Evolutionary conservation across 495 filamentous ascomycete genomes (phyloP), one percentile per base, ranked within the genome.

Genomic region (Poronia punctata): DNA sequence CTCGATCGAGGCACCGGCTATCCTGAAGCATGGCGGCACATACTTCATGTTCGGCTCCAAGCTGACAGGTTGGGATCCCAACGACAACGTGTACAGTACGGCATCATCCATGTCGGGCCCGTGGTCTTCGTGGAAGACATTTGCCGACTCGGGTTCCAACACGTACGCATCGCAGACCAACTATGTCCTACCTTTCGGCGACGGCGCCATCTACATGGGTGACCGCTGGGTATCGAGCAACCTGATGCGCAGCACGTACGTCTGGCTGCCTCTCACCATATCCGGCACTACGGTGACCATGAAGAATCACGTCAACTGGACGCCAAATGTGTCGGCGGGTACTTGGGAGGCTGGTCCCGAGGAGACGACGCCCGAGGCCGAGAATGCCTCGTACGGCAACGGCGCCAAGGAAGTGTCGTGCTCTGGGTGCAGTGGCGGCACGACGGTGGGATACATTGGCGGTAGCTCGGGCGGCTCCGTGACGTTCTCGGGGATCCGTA

Each of bases 191-290:
- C 60, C 71, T 1, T 54, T 68, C 24, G 55, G 60, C 43, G 44
- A 56, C 33, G 57, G 41, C n/a, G 59, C 54, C 31, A 76, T 78
- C 39, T 84, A 83, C 58, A 73, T 83, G 64, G 79, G 80, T 34
- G 80, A 84, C 58, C 67, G 80, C 4, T 84, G 80, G 80, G 50
- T 74, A 2, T 67, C 64, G 12, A 42, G 46, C 12, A 79, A 83
- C 50, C 65, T 84, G 0, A 72, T 73, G 67, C 58, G 71, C 16
- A 70, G 66, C 27, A 76, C 78, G 4, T 84, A 84, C 50, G 59
- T 84, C 20, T 84, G 80, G 80, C 67, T 84, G 0, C 80, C 80
- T 4, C 60, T 83, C 2, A 65, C 47, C 4, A 67, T 84, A 49
- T 65, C 57, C 12, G 79, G 78, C 0, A 78, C 68, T 0, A 74